Percentiles rank a stretch among this genome's conserved stretches.
Conservation (phyloP, 1,139 yeast species). For the Groenewaldozyma sp. region DNA sequence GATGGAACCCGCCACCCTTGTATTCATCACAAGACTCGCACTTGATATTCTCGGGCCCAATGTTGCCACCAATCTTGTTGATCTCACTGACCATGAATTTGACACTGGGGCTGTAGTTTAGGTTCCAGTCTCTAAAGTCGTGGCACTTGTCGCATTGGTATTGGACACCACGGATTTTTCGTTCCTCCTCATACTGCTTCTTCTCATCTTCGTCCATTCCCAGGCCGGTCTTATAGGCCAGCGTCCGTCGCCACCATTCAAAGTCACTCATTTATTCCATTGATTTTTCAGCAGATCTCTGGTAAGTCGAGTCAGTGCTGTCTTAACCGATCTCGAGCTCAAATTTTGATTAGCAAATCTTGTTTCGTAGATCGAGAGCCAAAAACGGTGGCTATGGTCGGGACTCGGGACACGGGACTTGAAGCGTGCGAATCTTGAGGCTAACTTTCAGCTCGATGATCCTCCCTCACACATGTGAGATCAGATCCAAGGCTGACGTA, state of each 20-base stretch:
- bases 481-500: no score
- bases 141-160: slow-evolving; percentile 61
- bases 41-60: slow-evolving; percentile 42
- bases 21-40: slow-evolving; percentile 83
- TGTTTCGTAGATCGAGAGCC: no score
- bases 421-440: no score
- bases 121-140: slow-evolving; percentile 69
- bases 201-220: slow-evolving; percentile 50
- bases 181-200: slow-evolving; percentile 49
- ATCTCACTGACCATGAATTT: slow-evolving; percentile 83
- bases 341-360: no score
- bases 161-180: slow-evolving; percentile 32
- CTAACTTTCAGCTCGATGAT: no score
- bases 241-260: slow-evolving; percentile 74
- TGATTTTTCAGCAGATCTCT: no score
- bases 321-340: no score
- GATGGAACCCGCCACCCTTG: slow-evolving; percentile 92
- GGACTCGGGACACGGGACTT: no score
- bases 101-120: slow-evolving; percentile 69
- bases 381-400: no score
- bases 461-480: no score
- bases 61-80: slow-evolving; percentile 54
- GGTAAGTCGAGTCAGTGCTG: no score
- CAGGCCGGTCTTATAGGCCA: slow-evolving; percentile 64
- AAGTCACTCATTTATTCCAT: slow-evolving; percentile 33